Evolutionary conservation across 2,329 filamentous ascomycete species (phyloP), one percentile per base, ranked within the genome.

Genomic region (Penicillium vulpinum): DNA sequence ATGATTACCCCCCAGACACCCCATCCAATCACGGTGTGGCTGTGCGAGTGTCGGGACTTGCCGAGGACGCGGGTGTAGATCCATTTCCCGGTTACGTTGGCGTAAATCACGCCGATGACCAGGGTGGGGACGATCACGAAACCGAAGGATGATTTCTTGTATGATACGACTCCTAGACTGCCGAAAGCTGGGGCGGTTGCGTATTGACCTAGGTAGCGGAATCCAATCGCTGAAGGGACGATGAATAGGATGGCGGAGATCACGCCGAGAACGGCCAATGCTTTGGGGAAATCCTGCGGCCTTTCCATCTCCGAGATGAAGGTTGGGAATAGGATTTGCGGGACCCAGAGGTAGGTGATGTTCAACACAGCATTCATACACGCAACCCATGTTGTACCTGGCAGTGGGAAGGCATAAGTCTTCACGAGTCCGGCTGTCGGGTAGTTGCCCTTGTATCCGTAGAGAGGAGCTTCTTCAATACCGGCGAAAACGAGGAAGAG

Each of bases 361-460:
- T 80, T 81, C n/a, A 81, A 62, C 1, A 81, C 78, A 15, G 79
- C 79, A 51, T 81, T 81, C 75, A 81, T 77, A 63, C 76, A 78
- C 0, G 66, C 71, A 8, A 82, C 76, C 73, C 62, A 82, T 2
- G 73, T 79, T 1, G 78, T 81, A 13, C 77, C 78, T 3, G 74
- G 64, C 1, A 72, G 72, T 16, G 79, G 79, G 65, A 80, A 80
- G 8, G 78, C 78, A 54, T 81, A 81, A 15, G 79, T 81, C 44
- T 66, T 72, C 21, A 81, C 79, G 0, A 58, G 60, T 11, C 79
- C 79, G 31, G 68, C 69, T 29, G 73, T 73, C 3, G 79, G 79
- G 58, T 79, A 81, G 64, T 71, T 61, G 21, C 79, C 79, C 35
- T 72, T 73, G 66, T 81, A 81, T 21, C 80, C 80, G 57, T 74